Percentiles rank a stretch among this genome's conserved stretches.
Evolutionary conservation across 345 rosid species (phyloP).

Genomic region (Pugionium cornutum): DNA sequence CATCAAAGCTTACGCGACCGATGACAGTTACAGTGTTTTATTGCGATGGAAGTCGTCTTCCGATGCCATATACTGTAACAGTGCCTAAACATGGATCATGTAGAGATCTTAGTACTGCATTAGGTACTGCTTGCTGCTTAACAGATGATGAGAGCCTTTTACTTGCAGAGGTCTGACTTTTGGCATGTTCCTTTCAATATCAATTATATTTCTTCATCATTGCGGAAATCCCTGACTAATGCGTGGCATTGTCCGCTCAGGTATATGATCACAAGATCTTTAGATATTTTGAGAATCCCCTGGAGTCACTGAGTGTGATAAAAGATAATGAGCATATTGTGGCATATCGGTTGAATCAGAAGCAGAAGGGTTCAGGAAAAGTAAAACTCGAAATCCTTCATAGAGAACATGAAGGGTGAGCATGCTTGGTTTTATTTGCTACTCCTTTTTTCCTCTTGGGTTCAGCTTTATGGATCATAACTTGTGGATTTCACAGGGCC

Average conservation of each 20-base stretch:
- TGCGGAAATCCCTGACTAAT: slow-evolving; percentile 7
- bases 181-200: not conserved
- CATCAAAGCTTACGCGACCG: slow-evolving; percentile 73
- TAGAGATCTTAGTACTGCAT: slow-evolving; percentile 73
- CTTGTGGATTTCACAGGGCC: slow-evolving; percentile 33
- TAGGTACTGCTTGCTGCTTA: slow-evolving; percentile 80
- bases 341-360: slow-evolving; percentile 63
- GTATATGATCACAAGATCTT: slow-evolving; percentile 70
- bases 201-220: slow-evolving; percentile 13
- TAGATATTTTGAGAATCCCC: slow-evolving; percentile 63
- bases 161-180: slow-evolving; percentile 72
- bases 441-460: slow-evolving; percentile 10
- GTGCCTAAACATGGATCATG: slow-evolving; percentile 75
- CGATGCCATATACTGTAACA: slow-evolving; percentile 84
- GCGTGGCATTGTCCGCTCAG: slow-evolving; percentile 44
- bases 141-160: slow-evolving; percentile 69
- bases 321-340: slow-evolving; percentile 90
- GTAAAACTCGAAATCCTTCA: slow-evolving; percentile 68
- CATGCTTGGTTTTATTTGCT: slow-evolving; percentile 21
- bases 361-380: slow-evolving; percentile 55
- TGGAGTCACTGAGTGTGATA: slow-evolving; percentile 58
- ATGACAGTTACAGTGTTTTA: slow-evolving; percentile 86
- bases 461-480: slow-evolving; percentile 18
- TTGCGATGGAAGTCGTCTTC: slow-evolving; percentile 77
- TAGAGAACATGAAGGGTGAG: slow-evolving; percentile 69